These are phyloP conservation scores for Fusarium neocosmosporiellum DNA, from an alignment of 2,329 filamentous ascomycete species.

Conservation along the genomic window DNA sequence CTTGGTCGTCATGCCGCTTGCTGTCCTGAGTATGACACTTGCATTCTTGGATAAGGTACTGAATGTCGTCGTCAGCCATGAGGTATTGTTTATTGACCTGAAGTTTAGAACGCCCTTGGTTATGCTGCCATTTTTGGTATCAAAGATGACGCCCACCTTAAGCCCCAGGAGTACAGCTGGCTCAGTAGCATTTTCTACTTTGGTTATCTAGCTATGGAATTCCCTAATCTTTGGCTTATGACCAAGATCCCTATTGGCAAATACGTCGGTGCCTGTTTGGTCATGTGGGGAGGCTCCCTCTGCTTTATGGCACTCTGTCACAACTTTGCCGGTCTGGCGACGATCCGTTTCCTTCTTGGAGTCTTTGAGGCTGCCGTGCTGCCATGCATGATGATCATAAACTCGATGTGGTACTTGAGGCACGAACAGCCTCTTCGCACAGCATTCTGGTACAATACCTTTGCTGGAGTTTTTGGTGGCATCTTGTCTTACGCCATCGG, in stretches of 20 bases:
- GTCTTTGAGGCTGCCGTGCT: slow-evolving; percentile 41
- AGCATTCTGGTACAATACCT: slow-evolving; percentile 45
- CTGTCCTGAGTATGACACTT: slow-evolving; percentile 25
- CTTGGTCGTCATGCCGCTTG: slow-evolving; percentile 27
- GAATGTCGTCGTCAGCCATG: too few relatives aligned
- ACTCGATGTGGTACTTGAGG: slow-evolving; percentile 46
- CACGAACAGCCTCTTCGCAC: slow-evolving; percentile 44
- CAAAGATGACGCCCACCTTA: slow-evolving; percentile 32
- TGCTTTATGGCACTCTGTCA: slow-evolving; percentile 35
- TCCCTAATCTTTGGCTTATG: slow-evolving; percentile 49
- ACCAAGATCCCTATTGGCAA: neutral
- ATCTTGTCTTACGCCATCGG: slow-evolving; percentile 44
- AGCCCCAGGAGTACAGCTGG: slow-evolving; percentile 70
- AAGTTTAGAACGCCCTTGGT: neutral
- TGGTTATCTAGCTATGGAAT: slow-evolving; percentile 60
- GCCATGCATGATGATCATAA: slow-evolving; percentile 39
- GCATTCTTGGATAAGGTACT: slow-evolving; percentile 28
- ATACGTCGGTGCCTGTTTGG: neutral
- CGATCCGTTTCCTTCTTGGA: slow-evolving; percentile 42
- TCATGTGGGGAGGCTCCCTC: neutral
- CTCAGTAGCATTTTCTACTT: slow-evolving; percentile 57
- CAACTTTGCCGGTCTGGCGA: slow-evolving; percentile 37
- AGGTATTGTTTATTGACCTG: neutral
- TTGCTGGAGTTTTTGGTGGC: slow-evolving; percentile 44
- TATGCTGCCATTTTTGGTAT: slow-evolving; percentile 26